These are phyloP conservation scores for Rosa lucieae DNA, from an alignment of 306 rosid genomes.

Conservation along the genomic window DNA sequence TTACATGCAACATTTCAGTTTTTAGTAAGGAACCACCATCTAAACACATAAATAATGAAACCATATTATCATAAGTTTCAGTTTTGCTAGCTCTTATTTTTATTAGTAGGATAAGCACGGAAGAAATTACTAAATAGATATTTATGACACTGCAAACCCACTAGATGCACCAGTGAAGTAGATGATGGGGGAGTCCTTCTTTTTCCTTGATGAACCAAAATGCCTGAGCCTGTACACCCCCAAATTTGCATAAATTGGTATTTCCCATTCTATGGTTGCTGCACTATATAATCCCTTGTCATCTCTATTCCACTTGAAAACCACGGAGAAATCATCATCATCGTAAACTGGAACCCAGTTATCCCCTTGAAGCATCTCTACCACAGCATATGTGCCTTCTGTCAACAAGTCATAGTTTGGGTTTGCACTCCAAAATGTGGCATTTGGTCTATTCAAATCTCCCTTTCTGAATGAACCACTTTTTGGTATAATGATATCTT, in stretches of 20 bases:
- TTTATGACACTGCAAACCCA: conserved; percentile 64
- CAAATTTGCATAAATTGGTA: conserved; percentile 45
- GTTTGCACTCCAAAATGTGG: conserved; percentile 78
- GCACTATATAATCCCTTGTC: conserved; percentile 35
- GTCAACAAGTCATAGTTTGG: conserved; percentile 71
- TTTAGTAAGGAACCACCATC: neutral
- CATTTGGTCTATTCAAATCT: conserved; percentile 35
- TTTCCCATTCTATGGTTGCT: conserved; percentile 70
- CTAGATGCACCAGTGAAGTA: conserved; percentile 73
- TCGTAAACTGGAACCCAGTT: conserved; percentile 59
- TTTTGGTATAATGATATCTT: conserved; percentile 55
- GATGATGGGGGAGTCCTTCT: conserved; percentile 35
- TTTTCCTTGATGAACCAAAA: conserved; percentile 66
- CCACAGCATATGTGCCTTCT: conserved; percentile 76
- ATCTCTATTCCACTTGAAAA: conserved; percentile 62
- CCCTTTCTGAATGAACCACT: conserved; percentile 54
- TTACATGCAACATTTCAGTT: neutral
- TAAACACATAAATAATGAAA: neutral
- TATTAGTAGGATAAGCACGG: conserved; percentile 3
- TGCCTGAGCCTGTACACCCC: conserved; percentile 69
- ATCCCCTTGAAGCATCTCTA: conserved; percentile 58
- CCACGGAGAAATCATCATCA: conserved; percentile 73
- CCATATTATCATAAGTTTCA: neutral
- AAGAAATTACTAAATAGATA: neutral
- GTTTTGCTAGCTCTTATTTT: neutral